Conservation (phyloP, 257 asterid genomes). For the Schizonepeta tenuifolia region DNA sequence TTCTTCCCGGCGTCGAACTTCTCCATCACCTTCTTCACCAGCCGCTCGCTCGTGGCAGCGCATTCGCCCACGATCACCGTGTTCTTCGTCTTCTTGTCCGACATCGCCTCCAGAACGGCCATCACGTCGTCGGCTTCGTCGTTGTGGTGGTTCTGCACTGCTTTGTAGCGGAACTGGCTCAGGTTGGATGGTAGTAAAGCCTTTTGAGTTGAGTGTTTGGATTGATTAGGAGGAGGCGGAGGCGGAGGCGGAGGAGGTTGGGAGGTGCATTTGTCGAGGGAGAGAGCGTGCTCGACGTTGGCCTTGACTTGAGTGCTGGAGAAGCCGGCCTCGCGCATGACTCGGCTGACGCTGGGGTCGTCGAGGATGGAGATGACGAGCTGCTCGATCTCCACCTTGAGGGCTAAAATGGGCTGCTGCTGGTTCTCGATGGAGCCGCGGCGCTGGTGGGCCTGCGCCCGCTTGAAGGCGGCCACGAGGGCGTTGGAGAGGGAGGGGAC, state of each 20-base stretch:
- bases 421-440: slow-evolving; percentile 82
- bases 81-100: slow-evolving; percentile 62
- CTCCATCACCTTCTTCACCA: slow-evolving; percentile 67
- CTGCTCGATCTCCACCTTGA: slow-evolving; percentile 80
- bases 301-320: slow-evolving; percentile 79
- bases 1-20: slow-evolving; percentile 52
- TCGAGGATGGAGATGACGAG: slow-evolving; percentile 81
- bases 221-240: slow-evolving; percentile 30
- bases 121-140: slow-evolving; percentile 37
- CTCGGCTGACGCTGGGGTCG: slow-evolving; percentile 97
- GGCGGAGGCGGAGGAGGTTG: slow-evolving; percentile 18
- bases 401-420: slow-evolving; percentile 81
- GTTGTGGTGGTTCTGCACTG: not conserved
- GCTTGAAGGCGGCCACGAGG: slow-evolving; percentile 92
- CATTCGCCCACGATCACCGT: slow-evolving; percentile 58
- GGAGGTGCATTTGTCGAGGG: slow-evolving; percentile 39
- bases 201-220: slow-evolving; percentile 1
- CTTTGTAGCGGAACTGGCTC: slow-evolving; percentile 42
- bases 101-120: slow-evolving; percentile 66
- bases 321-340: slow-evolving; percentile 95
- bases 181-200: slow-evolving; percentile 34
- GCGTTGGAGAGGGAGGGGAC: slow-evolving; percentile 88
- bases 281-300: slow-evolving; percentile 69
- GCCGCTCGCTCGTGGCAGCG: slow-evolving; percentile 48
- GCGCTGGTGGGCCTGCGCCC: slow-evolving; percentile 96